Percentiles rank a stretch among this genome's conserved stretches.
Conservation (phyloP, 1,139 yeast genomes). For the Kodamaea arcana region DNA sequence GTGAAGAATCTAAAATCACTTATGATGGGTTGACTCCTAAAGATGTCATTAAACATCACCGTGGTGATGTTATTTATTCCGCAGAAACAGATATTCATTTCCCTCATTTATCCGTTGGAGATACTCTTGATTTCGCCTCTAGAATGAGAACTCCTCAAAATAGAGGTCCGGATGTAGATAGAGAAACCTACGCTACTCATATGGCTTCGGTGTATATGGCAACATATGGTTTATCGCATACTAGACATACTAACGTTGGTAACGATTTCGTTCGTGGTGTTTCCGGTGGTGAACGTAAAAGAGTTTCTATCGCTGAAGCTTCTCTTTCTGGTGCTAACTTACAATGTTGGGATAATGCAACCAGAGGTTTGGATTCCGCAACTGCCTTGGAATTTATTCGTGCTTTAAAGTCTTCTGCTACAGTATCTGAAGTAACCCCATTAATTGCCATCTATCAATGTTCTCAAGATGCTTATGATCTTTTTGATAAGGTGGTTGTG, state of each 20-base stretch:
- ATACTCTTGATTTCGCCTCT: slow-evolving; percentile 26
- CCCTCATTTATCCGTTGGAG: slow-evolving; percentile 25
- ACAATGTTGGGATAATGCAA: slow-evolving; percentile 25
- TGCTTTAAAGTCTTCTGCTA: slow-evolving; percentile 24
- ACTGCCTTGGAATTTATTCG: slow-evolving; percentile 25
- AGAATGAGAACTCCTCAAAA: slow-evolving; percentile 24
- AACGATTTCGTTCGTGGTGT: slow-evolving; percentile 23
- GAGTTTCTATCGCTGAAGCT: slow-evolving; percentile 24
- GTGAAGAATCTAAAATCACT: slow-evolving; percentile 41
- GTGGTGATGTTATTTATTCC: slow-evolving; percentile 27
- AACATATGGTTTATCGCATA: slow-evolving; percentile 19
- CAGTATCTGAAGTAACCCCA: slow-evolving; percentile 22
- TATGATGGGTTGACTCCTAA: slow-evolving; percentile 20
- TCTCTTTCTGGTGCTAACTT: slow-evolving; percentile 17
- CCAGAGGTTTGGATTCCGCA: slow-evolving; percentile 24
- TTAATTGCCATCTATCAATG: slow-evolving; percentile 27
- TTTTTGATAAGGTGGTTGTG: slow-evolving; percentile 23
- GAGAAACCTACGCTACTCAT: slow-evolving; percentile 17
- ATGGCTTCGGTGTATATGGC: slow-evolving; percentile 21
- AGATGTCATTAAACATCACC: slow-evolving; percentile 19
- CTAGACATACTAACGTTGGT: slow-evolving; percentile 21
- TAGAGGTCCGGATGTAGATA: slow-evolving; percentile 26
- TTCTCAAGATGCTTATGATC: slow-evolving; percentile 26
- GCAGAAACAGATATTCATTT: slow-evolving; percentile 26
- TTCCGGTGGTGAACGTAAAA: slow-evolving; percentile 23